These are phyloP conservation scores for Phellopilus nigrolimitatus DNA, from an alignment of 1,284 basidiomycete species.

Conservation along the genomic window DNA sequence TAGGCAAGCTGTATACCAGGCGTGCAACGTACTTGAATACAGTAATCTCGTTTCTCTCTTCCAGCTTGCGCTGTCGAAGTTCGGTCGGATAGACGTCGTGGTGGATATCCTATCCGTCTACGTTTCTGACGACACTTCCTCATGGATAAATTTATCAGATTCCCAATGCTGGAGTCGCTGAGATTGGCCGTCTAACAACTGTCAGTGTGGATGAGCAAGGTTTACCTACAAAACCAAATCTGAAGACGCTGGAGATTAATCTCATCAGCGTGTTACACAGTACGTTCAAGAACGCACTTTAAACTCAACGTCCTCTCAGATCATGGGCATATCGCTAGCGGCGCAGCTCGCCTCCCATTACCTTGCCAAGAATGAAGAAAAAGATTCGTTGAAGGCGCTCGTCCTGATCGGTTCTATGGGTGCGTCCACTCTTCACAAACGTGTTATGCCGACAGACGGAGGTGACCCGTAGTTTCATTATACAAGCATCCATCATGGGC, in stretches of 20 bases:
- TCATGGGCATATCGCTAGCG: conserved; percentile 29
- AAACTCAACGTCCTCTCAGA: background rate
- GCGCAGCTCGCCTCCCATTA: conserved; percentile 48
- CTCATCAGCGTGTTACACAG: conserved; percentile 48
- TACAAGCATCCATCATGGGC: conserved; percentile 45
- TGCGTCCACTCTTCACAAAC: conserved; percentile 24
- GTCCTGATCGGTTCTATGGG: conserved; percentile 55
- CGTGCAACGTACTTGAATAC: conserved; percentile 51
- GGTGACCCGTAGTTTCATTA: conserved; percentile 3
- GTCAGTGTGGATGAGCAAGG: conserved; percentile 34
- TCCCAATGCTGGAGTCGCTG: conserved; percentile 52
- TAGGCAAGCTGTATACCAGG: conserved; percentile 41
- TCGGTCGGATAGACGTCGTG: conserved; percentile 48
- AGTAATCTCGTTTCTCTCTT: conserved; percentile 52
- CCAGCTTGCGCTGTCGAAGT: conserved; percentile 41
- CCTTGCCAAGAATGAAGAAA: conserved; percentile 34
- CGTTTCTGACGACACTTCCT: too few relatives aligned
- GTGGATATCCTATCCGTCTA: conserved; percentile 34
- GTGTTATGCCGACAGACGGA: conserved; percentile 3
- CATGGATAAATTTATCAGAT: too few relatives aligned
- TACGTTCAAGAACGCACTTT: conserved; percentile 26
- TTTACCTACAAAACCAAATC: conserved; percentile 39
- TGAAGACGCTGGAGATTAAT: conserved; percentile 49
- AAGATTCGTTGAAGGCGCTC: conserved; percentile 40
- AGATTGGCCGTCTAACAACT: conserved; percentile 34